These are phyloP conservation scores for Boletus tomentosulus DNA, from an alignment of 768 basidiomycete genomes.

Conservation along the genomic window DNA sequence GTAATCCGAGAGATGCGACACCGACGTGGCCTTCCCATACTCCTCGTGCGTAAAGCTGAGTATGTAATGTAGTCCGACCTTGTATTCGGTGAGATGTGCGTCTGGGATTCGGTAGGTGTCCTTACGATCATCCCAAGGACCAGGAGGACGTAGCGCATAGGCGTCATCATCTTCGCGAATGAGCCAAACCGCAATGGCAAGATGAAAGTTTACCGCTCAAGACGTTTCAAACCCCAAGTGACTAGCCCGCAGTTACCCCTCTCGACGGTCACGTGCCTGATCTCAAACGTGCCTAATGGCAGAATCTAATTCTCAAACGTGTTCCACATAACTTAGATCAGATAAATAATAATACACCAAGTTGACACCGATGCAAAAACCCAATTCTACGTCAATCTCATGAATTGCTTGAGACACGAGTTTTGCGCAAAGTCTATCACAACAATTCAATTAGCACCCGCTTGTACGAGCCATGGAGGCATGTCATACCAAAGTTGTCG, in stretches of 20 bases:
- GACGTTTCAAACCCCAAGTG: neutral
- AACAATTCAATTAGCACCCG: slow-evolving; percentile 5
- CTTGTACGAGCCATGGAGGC: neutral
- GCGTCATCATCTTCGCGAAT: slow-evolving; percentile 48
- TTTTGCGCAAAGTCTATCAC: slow-evolving; percentile 24
- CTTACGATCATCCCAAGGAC: slow-evolving; percentile 45
- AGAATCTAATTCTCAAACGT: neutral
- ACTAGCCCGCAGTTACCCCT: neutral
- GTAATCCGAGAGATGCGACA: slow-evolving; percentile 30
- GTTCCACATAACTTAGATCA: neutral
- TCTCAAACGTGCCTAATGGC: neutral
- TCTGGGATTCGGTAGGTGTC: slow-evolving; percentile 1
- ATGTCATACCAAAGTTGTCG: slow-evolving; percentile 66
- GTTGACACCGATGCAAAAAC: neutral
- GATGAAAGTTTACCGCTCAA: neutral
- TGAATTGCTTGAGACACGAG: slow-evolving; percentile 27
- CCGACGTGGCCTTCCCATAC: slow-evolving; percentile 39
- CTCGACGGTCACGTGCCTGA: slow-evolving; percentile 1
- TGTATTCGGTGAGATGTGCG: slow-evolving; percentile 7
- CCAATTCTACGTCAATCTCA: slow-evolving; percentile 23
- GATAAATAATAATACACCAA: neutral
- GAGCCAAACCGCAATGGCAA: neutral
- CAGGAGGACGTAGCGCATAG: slow-evolving; percentile 54
- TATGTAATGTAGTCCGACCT: slow-evolving; percentile 41
- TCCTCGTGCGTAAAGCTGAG: slow-evolving; percentile 41